A percentile compares a stretch with the other conserved stretches of the same genome.
Conservation (phyloP, 805 yeast genomes). For the Pichia rugopelliculosa region DNA sequence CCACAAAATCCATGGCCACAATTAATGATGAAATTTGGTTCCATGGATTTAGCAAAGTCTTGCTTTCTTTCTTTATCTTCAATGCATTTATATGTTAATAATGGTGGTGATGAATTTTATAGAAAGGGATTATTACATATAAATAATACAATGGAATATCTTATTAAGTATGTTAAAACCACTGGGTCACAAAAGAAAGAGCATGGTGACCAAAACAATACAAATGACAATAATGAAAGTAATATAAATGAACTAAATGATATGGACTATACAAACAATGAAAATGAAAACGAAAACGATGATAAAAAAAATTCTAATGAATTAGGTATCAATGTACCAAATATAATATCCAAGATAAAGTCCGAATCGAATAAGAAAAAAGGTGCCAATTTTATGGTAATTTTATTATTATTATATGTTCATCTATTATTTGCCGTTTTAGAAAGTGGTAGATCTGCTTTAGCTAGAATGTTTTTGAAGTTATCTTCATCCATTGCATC, state of each 20-base stretch:
- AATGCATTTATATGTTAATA: conserved; percentile 49
- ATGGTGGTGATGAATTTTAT: conserved; percentile 46
- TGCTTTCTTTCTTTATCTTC: conserved; percentile 52
- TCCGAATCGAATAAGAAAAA: conserved; percentile 31
- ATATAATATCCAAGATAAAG: conserved; percentile 32
- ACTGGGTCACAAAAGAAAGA: conserved; percentile 2
- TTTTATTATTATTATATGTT: conserved; percentile 44
- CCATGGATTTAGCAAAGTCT: conserved; percentile 49
- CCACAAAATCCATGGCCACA: conserved; percentile 59
- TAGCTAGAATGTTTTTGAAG: conserved; percentile 41
- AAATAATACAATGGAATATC: conserved; percentile 48
- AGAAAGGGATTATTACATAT: conserved; percentile 46
- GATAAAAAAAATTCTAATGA: neutral
- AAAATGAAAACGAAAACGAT: neutral
- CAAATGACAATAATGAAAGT: conserved; percentile 1
- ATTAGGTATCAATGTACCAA: conserved; percentile 24
- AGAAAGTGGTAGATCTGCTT: conserved; percentile 48
- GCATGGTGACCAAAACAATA: neutral
- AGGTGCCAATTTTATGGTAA: conserved; percentile 38
- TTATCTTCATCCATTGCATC: conserved; percentile 43
- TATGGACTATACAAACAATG: neutral
- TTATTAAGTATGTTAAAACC: conserved; percentile 37
- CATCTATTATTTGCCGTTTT: conserved; percentile 46
- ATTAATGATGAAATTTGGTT: conserved; percentile 48
- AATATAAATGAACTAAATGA: conserved; percentile 11